These are phyloP conservation scores for Parastagonospora nodorum DNA, from an alignment of 2,329 filamentous ascomycete genomes.

Conservation along the genomic window DNA sequence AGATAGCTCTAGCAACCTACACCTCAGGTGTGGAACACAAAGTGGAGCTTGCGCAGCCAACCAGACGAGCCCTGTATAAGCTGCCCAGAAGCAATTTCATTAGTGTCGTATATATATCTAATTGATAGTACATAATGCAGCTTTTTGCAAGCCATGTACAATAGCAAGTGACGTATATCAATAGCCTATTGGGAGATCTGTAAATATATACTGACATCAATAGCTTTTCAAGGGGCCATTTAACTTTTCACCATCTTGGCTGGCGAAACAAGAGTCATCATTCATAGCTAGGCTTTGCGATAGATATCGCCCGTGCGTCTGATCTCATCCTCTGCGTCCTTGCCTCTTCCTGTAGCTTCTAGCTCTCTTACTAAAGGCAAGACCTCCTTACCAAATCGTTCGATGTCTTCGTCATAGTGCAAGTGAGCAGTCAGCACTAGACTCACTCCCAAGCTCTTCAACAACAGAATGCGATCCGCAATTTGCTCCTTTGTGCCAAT, in stretches of 20 bases:
- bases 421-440: slow-evolving; percentile 56
- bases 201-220: not conserved
- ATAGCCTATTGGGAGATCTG: not conserved
- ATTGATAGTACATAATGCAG: not conserved
- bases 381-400: slow-evolving; percentile 55
- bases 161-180: not conserved
- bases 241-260: too few relatives aligned
- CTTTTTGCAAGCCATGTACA: not conserved
- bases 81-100: too few relatives aligned
- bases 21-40: slow-evolving; percentile 54
- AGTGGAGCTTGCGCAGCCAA: slow-evolving; percentile 23
- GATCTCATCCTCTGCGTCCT: slow-evolving; percentile 54
- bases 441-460: slow-evolving; percentile 53
- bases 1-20: slow-evolving; percentile 61
- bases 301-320: slow-evolving; percentile 56
- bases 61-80: slow-evolving; percentile 31
- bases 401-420: slow-evolving; percentile 60
- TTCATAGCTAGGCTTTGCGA: slow-evolving; percentile 12
- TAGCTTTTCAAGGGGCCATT: too few relatives aligned
- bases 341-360: slow-evolving; percentile 56
- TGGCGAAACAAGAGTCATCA: too few relatives aligned
- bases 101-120: not conserved
- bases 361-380: slow-evolving; percentile 55
- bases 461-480: slow-evolving; percentile 55
- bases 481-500: slow-evolving; percentile 60